These are phyloP conservation scores for Moesziomyces aphidis DNA, from an alignment of 1,284 basidiomycete species.

Conservation along the genomic window DNA sequence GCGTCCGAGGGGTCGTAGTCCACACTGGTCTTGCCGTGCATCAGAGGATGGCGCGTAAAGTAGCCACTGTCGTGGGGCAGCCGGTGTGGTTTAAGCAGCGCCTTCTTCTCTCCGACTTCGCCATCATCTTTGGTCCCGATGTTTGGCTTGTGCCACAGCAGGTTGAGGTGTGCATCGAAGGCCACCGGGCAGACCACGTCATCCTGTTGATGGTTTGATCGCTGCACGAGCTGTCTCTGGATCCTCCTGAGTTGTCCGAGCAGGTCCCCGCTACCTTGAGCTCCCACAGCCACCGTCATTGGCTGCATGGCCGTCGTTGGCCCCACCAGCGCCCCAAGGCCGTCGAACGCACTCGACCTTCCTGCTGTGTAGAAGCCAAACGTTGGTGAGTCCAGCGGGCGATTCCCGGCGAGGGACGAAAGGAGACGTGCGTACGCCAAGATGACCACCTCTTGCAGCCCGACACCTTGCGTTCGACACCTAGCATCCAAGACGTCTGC, in stretches of 20 bases:
- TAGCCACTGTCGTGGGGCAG: conserved; percentile 13
- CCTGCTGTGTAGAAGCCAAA: conserved; percentile 24
- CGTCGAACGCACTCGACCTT: conserved; percentile 9
- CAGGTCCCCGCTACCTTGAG: not conserved
- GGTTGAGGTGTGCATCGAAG: conserved; percentile 24
- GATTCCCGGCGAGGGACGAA: not conserved
- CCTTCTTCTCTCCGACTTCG: not conserved
- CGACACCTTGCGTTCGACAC: conserved; percentile 11
- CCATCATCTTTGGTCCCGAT: not conserved
- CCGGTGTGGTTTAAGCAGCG: conserved; percentile 7
- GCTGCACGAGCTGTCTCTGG: conserved; percentile 5
- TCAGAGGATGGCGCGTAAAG: conserved; percentile 13
- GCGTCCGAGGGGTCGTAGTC: not conserved
- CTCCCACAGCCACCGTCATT: conserved; percentile 10
- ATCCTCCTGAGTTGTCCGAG: conserved; percentile 4
- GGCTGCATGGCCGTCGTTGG: conserved; percentile 18
- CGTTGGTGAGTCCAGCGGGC: conserved; percentile 5
- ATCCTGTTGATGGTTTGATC: conserved; percentile 9
- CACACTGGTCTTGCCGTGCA: conserved; percentile 9
- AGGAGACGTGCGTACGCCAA: conserved; percentile 18
- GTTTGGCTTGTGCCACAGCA: conserved; percentile 10
- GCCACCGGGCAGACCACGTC: not conserved
- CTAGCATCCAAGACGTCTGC: not conserved
- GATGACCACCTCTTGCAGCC: conserved; percentile 18
- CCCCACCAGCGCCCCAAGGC: conserved; percentile 9